Evolutionary conservation across 805 yeast species (phyloP).

Genomic region (Jamesozyma spencerorum): DNA sequence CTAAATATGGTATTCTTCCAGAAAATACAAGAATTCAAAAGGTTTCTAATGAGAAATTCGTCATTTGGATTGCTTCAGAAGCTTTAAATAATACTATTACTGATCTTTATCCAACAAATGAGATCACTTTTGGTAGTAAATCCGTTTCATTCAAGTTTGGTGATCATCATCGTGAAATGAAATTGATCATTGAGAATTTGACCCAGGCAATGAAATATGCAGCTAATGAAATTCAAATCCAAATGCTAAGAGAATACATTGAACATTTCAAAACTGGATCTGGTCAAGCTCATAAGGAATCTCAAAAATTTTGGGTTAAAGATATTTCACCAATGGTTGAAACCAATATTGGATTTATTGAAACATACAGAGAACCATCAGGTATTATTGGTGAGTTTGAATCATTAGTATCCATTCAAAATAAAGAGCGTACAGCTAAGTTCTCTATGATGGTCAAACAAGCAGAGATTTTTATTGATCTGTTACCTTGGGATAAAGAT

Average conservation of each 20-base stretch:
- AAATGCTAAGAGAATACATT: slow-evolving; percentile 58
- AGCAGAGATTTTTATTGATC: slow-evolving; percentile 54
- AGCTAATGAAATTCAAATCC: slow-evolving; percentile 63
- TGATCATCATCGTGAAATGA: slow-evolving; percentile 63
- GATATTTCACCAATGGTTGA: slow-evolving; percentile 72
- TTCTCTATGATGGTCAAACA: slow-evolving; percentile 58
- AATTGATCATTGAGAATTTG: slow-evolving; percentile 46
- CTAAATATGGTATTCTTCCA: slow-evolving; percentile 40
- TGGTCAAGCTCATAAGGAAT: slow-evolving; percentile 72
- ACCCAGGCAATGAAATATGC: slow-evolving; percentile 49
- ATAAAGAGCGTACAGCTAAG: slow-evolving; percentile 75
- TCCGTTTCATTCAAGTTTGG: slow-evolving; percentile 56
- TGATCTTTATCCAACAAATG: slow-evolving; percentile 40
- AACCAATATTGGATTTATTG: slow-evolving; percentile 83
- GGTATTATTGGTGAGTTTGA: slow-evolving; percentile 94
- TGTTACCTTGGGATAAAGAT: slow-evolving; percentile 68
- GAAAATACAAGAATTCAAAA: slow-evolving; percentile 67
- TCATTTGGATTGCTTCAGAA: slow-evolving; percentile 63
- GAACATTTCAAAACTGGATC: slow-evolving; percentile 73
- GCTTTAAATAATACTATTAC: slow-evolving; percentile 37
- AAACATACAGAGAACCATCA: slow-evolving; percentile 85
- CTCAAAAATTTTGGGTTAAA: slow-evolving; percentile 82
- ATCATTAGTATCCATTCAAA: slow-evolving; percentile 82
- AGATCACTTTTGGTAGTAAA: slow-evolving; percentile 30
- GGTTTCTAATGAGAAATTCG: slow-evolving; percentile 37